These are phyloP conservation scores for Erythrophleum fordii DNA, from an alignment of 306 rosid species.

Conservation along the genomic window DNA sequence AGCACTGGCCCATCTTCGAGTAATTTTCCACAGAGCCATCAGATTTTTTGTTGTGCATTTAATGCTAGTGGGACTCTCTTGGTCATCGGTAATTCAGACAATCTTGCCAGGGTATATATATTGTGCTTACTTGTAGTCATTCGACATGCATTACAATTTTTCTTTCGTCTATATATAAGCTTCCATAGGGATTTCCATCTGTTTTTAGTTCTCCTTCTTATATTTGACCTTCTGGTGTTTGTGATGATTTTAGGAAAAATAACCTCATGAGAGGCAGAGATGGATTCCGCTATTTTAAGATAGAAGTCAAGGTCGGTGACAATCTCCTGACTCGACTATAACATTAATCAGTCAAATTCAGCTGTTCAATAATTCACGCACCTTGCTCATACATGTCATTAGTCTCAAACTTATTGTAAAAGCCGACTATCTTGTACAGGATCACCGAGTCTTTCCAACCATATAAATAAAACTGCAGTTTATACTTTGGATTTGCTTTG, in stretches of 20 bases:
- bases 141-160: constrained; percentile 18
- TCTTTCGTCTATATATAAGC: constrained; percentile 22
- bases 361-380: no score
- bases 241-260: constrained; percentile 14
- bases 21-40: constrained; percentile 73
- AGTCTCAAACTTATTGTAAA: no score
- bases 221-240: constrained; percentile 28
- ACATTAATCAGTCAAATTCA: no score
- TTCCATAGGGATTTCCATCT: constrained; percentile 17
- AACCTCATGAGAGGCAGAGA: constrained; percentile 20
- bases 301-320: no score
- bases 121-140: constrained; percentile 19
- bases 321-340: no score
- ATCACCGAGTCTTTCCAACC: no score
- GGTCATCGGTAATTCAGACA: constrained; percentile 99
- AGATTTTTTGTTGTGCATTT: constrained; percentile 95
- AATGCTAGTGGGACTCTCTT: constrained; percentile 97
- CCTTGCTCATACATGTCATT: no score
- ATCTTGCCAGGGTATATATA: constrained; percentile 88
- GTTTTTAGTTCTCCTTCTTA: constrained; percentile 20
- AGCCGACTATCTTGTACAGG: no score
- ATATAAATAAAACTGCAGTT: no score
- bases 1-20: constrained; percentile 73
- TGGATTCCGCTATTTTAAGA: no score
- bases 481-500: no score